A percentile compares a stretch with the other conserved stretches of the same genome.
Conservation (phyloP, 305 asterid genomes). For the Solanum chacoense region DNA sequence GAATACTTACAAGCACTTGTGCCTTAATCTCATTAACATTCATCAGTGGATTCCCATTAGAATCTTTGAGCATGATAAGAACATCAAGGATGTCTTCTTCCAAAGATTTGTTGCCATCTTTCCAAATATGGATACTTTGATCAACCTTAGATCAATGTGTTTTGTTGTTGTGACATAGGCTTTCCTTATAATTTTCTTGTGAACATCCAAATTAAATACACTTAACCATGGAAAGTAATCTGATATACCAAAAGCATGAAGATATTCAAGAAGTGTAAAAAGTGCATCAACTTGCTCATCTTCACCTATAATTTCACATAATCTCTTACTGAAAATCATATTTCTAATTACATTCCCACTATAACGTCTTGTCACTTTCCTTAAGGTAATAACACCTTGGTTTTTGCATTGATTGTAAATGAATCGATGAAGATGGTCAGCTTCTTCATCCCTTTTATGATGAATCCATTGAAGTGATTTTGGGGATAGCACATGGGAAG, state of each 20-base stretch:
- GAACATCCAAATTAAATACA: background rate
- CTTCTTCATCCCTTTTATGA: background rate
- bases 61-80: background rate
- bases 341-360: background rate
- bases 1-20: background rate
- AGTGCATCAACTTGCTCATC: background rate
- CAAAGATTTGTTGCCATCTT: background rate
- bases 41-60: background rate
- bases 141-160: background rate
- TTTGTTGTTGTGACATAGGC: background rate
- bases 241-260: background rate
- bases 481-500: background rate
- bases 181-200: background rate
- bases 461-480: background rate
- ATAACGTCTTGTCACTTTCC: background rate
- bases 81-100: slow-evolving; percentile 1
- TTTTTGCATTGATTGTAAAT: background rate
- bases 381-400: background rate
- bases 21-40: background rate
- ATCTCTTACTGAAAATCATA: background rate
- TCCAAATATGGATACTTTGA: background rate
- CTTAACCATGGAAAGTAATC: slow-evolving; percentile 5
- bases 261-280: background rate
- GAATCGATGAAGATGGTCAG: background rate
- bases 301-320: background rate